Evolutionary conservation across 2,329 filamentous ascomycete genomes (phyloP).

Genomic region (Lasiodiplodia hormozganensis): DNA sequence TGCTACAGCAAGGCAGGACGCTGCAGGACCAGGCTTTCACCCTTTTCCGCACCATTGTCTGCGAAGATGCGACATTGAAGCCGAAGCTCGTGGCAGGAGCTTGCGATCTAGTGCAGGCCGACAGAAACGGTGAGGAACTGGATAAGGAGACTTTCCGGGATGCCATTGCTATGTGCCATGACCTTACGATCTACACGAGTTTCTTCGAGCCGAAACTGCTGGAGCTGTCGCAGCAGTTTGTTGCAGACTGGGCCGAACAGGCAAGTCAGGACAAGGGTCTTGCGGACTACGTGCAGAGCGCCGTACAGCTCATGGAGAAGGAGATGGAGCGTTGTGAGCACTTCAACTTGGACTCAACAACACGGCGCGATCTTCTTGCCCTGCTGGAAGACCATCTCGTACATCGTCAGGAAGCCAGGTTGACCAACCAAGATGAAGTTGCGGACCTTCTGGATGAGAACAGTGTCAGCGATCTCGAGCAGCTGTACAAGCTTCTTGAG

Average conservation of each 20-base stretch:
- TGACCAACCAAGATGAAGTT: constrained; percentile 69
- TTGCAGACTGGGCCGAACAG: constrained; percentile 72
- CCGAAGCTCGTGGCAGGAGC: constrained; percentile 69
- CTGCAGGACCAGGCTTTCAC: constrained; percentile 82
- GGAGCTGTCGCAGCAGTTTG: constrained; percentile 70
- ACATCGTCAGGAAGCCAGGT: constrained; percentile 64
- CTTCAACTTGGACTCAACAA: constrained; percentile 83
- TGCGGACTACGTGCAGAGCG: constrained; percentile 76
- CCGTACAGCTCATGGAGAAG: constrained; percentile 70
- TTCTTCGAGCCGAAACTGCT: constrained; percentile 82
- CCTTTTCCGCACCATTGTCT: constrained; percentile 72
- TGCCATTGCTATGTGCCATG: constrained; percentile 81
- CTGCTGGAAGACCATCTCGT: constrained; percentile 77
- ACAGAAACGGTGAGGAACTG: constrained; percentile 63
- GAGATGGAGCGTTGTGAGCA: constrained; percentile 80
- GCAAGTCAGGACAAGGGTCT: constrained; percentile 68
- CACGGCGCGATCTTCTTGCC: constrained; percentile 76
- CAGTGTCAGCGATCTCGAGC: constrained; percentile 73
- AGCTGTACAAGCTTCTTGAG: constrained; percentile 78
- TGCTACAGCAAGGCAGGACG: constrained; percentile 76
- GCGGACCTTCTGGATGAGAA: constrained; percentile 75
- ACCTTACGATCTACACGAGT: constrained; percentile 80
- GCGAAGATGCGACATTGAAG: constrained; percentile 60
- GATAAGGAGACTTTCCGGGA: constrained; percentile 73
- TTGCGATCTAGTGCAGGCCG: constrained; percentile 76